These are phyloP conservation scores for Scutellaria baicalensis DNA, from an alignment of 257 asterid genomes.

Conservation along the genomic window DNA sequence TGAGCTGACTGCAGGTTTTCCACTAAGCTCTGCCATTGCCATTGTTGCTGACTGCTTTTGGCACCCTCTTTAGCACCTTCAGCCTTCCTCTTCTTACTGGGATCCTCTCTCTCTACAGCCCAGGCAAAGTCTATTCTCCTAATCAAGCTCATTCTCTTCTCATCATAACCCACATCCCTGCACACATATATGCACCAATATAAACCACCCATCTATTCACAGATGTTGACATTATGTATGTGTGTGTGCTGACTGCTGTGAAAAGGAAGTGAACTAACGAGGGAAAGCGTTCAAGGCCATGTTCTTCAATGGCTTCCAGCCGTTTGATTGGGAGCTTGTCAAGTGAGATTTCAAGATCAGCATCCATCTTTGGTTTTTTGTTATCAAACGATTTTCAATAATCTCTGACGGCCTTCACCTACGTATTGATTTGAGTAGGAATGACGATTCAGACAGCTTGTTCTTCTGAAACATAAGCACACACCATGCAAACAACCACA, in stretches of 20 bases:
- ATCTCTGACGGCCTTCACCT: background rate
- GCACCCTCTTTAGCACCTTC: slow-evolving; percentile 42
- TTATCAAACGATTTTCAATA: background rate
- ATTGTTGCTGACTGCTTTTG: slow-evolving; percentile 49
- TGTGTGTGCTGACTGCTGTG: background rate
- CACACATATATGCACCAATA: slow-evolving; percentile 12
- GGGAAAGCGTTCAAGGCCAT: slow-evolving; percentile 78
- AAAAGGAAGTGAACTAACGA: slow-evolving; percentile 28
- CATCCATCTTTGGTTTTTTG: slow-evolving; percentile 37
- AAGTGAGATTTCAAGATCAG: slow-evolving; percentile 55
- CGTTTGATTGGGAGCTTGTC: slow-evolving; percentile 90
- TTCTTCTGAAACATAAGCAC: background rate
- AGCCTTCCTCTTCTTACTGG: slow-evolving; percentile 74
- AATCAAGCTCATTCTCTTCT: slow-evolving; percentile 61
- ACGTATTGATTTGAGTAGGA: background rate
- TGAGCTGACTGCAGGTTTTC: slow-evolving; percentile 90
- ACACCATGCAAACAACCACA: background rate
- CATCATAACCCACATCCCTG: slow-evolving; percentile 85
- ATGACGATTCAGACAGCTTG: background rate
- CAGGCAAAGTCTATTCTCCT: slow-evolving; percentile 88
- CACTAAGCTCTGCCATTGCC: slow-evolving; percentile 87
- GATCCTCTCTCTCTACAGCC: slow-evolving; percentile 94
- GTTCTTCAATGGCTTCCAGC: slow-evolving; percentile 60
- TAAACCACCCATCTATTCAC: background rate
- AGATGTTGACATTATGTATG: background rate